Evolutionary conservation across 2,329 filamentous ascomycete species (phyloP).

Genomic region (Epichloe scottii): DNA sequence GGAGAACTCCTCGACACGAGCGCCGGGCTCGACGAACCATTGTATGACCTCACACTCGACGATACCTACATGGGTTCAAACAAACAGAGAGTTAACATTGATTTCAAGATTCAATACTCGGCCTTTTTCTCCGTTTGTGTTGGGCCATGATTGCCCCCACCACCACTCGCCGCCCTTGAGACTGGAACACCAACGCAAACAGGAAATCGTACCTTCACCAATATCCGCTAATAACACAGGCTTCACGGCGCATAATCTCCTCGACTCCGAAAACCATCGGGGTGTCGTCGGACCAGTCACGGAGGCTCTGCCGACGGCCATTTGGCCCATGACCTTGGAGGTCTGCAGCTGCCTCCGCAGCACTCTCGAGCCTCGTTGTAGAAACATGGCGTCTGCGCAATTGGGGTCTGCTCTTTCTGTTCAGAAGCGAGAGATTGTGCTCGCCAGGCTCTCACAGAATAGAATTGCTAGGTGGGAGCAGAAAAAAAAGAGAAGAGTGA

Average conservation of each 20-base stretch:
- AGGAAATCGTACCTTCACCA: slow-evolving; percentile 52
- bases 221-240: slow-evolving; percentile 77
- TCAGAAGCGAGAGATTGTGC: not conserved
- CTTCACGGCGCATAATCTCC: slow-evolving; percentile 48
- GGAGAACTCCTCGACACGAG: slow-evolving; percentile 93
- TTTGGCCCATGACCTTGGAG: slow-evolving; percentile 26
- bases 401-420: not conserved
- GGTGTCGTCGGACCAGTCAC: slow-evolving; percentile 17
- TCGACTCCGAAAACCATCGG: slow-evolving; percentile 39
- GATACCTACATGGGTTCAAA: slow-evolving; percentile 49
- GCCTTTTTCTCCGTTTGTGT: not conserved
- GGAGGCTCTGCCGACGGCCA: slow-evolving; percentile 18
- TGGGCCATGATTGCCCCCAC: not conserved
- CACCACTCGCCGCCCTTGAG: not conserved
- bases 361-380: slow-evolving; percentile 37
- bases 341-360: slow-evolving; percentile 39
- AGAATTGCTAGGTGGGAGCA: too few species aligned
- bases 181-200: too few species aligned
- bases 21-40: slow-evolving; percentile 96
- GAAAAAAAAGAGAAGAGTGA: not conserved
- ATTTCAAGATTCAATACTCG: not conserved
- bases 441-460: too few species aligned
- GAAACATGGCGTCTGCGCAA: slow-evolving; percentile 33
- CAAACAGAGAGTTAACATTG: not conserved
- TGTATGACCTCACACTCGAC: slow-evolving; percentile 98